Percentiles rank a stretch among this genome's conserved stretches.
These are phyloP conservation scores for Calonectria pteridis DNA, from an alignment of 2,329 filamentous ascomycete genomes.

Conservation along the genomic window DNA sequence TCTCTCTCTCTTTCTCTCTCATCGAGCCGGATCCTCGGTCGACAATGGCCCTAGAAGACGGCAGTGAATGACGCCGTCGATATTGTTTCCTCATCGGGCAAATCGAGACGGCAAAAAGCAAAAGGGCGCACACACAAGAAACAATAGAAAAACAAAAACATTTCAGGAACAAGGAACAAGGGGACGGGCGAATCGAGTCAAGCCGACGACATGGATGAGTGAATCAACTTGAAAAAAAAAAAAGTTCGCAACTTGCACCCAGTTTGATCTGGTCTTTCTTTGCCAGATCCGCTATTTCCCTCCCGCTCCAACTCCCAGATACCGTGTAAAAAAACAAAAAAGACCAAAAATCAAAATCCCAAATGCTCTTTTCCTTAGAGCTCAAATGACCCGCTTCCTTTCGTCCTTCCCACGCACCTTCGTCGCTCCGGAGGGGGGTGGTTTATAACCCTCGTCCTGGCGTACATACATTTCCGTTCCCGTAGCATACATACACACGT, in stretches of 20 bases:
- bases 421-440: neutral
- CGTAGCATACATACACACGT: slow-evolving; percentile 18
- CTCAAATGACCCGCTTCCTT: neutral
- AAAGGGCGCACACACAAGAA: neutral
- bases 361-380: neutral
- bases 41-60: neutral
- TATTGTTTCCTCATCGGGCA: neutral
- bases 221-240: neutral
- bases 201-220: neutral
- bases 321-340: neutral
- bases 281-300: slow-evolving; percentile 2
- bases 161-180: neutral
- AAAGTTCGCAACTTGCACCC: slow-evolving; percentile 1
- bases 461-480: slow-evolving; percentile 14
- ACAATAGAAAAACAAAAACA: neutral
- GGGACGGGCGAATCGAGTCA: neutral
- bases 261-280: slow-evolving; percentile 11
- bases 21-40: neutral
- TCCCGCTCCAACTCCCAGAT: neutral
- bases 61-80: slow-evolving; percentile 3
- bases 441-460: neutral
- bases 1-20: too few relatives aligned
- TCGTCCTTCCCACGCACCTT: neutral
- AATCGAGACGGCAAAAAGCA: slow-evolving; percentile 1
- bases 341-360: neutral